Evolutionary conservation across 495 filamentous ascomycete genomes (phyloP), one percentile per base, ranked within the genome.

Genomic region (Thermochaetoides thermophila): DNA sequence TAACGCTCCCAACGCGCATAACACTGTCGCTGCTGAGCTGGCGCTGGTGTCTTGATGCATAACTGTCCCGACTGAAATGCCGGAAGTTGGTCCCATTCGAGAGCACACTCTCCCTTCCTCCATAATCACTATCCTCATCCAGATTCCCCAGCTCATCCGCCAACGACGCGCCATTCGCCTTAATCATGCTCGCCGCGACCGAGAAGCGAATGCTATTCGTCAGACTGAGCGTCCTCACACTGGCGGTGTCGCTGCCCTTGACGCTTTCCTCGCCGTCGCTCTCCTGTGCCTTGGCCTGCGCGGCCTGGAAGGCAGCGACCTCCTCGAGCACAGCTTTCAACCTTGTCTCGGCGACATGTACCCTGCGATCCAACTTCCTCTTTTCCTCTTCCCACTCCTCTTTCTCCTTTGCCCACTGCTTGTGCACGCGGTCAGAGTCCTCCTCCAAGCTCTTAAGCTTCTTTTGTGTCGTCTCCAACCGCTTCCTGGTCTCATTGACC

Each of bases 131-230:
- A 35, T 67, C 56, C 19, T 71, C 66, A 21, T 83, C 78, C 15
- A 78, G 77, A 29, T 81, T 80, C 32, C 76, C 74, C 38, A 97
- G 65, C 63, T 97, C 89, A 43, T 95, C 83, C 7, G 89, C 89
- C 25, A 97, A 58, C 43, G 77, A 89, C 23, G 84, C 44, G 7
- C 80, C 80, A 32, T 74, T 74, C 13, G 60, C 45, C 46, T 77
- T 78, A 7, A 49, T 42, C 3, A 50, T 42, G 6, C 63, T 64
- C 35, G 74, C 71, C 38, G 77, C 61, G 22, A 76, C 62, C 8
- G 84, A 89, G 49, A 77, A 82, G 20, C 82, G 70, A 39, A 68
- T 63, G 46, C 78, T 78, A 52, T 76, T 84, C 27, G 79, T 70
- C 39, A 80, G 68, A 49, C 80, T 85, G 59, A 78, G 76, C 2